Evolutionary conservation across 1,284 basidiomycete species (phyloP), one percentile per base, ranked within the genome.

Genomic region (Malassezia nana): DNA sequence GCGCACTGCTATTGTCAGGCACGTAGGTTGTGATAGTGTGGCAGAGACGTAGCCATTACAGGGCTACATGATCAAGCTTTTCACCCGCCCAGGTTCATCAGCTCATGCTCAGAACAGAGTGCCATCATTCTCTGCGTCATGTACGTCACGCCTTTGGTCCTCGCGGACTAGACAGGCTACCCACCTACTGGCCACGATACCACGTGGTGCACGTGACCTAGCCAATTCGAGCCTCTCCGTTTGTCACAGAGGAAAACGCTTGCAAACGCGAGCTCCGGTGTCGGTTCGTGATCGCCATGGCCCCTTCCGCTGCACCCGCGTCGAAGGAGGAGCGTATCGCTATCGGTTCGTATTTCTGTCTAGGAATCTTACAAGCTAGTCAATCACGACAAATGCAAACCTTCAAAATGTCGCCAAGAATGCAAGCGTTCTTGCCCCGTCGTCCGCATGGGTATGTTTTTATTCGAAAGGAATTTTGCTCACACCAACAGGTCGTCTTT

Each of bases 391-490:
- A 74, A 72, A 57, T 74, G 71, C 60, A 74, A 72, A 57, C 71
- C 71, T 12, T 66, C 66, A 41, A 74, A 74, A 54, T 74, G 71
- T 55, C 63, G 67, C 39, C 71, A 74, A 54, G 71, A 74, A 55
- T 74, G 71, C 59, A 74, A 74, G 55, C 72, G 72, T 57, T 67
- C 64, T 16, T 74, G 71, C 43, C 71, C 71, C 42, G 71, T 74
- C 43, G 71, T 74, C 24, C 60, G 69, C 24, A 72, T 72, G 70
- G 70, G 67, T 60, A 42, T 26, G 58, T 58, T n/a, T 15, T 43
- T 30, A 4, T 22, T 4, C 16, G 28, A 31, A 25, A 28, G 13
- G 6, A 6, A 10, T 22, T 20, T 7, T 6, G 16, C 26, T 29
- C 32, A 46, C 28, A 25, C 32, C 4, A 16, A 29, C 32, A 46